phyloP scores from a whole-genome alignment of 2,329 filamentous ascomycete species.

The Diplodia sapinea region DNA sequence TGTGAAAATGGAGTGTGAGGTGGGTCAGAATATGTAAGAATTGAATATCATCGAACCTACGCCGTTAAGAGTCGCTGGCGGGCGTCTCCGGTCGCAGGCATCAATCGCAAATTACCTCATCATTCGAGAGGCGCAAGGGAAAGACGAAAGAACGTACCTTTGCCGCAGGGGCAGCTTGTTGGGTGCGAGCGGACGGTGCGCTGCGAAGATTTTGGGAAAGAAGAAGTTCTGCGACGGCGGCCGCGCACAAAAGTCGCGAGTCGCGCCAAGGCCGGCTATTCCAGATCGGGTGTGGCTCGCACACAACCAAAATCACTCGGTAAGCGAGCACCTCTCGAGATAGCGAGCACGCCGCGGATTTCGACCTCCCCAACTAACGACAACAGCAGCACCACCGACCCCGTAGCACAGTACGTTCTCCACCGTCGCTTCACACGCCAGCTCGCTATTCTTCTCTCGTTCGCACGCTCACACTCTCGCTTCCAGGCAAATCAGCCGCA shows the following conservation, averaged over 20 bases:
- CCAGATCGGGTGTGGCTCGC: conserved; percentile 12
- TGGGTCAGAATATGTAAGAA: conserved; percentile 98
- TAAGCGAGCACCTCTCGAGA: conserved; percentile 30
- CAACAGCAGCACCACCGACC: conserved; percentile 39
- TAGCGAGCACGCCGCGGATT: conserved; percentile 28
- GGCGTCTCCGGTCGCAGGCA: conserved; percentile 79
- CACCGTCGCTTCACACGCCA: conserved; percentile 11
- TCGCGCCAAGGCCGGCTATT: conserved; percentile 6
- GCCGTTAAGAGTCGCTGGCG: conserved; percentile 88
- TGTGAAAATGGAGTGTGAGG: conserved; percentile 35
- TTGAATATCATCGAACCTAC: conserved; percentile 80
- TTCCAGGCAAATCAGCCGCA: conserved; percentile 48
- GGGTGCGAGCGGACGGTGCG: not conserved
- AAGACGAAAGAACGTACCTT: conserved; percentile 20
- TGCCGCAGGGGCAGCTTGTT: conserved; percentile 1
- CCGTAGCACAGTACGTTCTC: conserved; percentile 48
- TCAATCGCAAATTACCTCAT: conserved; percentile 99
- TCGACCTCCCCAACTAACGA: conserved; percentile 33
- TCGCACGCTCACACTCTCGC: conserved; percentile 35
- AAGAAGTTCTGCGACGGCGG: conserved; percentile 4
- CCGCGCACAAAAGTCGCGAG: conserved; percentile 26
- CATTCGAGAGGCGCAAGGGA: conserved; percentile 57
- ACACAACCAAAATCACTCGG: conserved; percentile 30
- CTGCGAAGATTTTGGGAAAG: conserved; percentile 3
- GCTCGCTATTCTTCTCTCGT: conserved; percentile 31